Base-by-base conservation (phyloP, 495 filamentous ascomycete species). In the Neurospora sp. region DNA sequence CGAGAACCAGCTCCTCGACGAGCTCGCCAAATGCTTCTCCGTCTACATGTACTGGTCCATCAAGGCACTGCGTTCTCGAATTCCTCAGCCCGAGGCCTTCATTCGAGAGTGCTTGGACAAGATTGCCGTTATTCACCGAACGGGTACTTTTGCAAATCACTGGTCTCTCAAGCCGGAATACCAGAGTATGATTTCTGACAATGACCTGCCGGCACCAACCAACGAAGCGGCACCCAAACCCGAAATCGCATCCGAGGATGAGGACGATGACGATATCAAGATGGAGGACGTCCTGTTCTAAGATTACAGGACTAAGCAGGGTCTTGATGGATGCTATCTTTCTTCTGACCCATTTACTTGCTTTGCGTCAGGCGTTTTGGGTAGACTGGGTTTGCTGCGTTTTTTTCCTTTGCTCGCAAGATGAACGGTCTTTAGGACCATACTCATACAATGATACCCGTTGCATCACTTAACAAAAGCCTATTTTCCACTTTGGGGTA, bases 11-110 rank as follows among this genome's bases (percentile, higher is more conserved):
- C 89, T 99, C 44, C 81, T 97, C 82, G 93, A 98, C 80, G 83
- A 84, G 53, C 89, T 99, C 72, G 94, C 93, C 83, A 80, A 84
- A 18, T 92, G 89, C 78, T 99, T 98, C 88, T 87, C 89, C 40
- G 81, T 89, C 70, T 97, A 91, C 85, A 88, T 88, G 70, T 98
- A 94, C 81, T 98, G 95, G 95, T 87, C 91, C 20, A 91, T 98
- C 84, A 94, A 92, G 76, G 87, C 88, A 0, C 87, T 99, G 75
- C 91, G 92, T 73, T 83, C 86, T 27, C 81, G 84, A 74, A 86
- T 94, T 40, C 84, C 88, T 69, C 96, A 99, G 83, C 96, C 96
- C 0, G 96, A 99, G 79, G 90, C 91, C 5, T 99, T 94, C 80
- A 89, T 99, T 69, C 94, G 94, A 73, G 88, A 96, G 80, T 91